phyloP scores from a whole-genome alignment of 2,329 filamentous ascomycete genomes.

The Lasiodiplodia gonubiensis region DNA sequence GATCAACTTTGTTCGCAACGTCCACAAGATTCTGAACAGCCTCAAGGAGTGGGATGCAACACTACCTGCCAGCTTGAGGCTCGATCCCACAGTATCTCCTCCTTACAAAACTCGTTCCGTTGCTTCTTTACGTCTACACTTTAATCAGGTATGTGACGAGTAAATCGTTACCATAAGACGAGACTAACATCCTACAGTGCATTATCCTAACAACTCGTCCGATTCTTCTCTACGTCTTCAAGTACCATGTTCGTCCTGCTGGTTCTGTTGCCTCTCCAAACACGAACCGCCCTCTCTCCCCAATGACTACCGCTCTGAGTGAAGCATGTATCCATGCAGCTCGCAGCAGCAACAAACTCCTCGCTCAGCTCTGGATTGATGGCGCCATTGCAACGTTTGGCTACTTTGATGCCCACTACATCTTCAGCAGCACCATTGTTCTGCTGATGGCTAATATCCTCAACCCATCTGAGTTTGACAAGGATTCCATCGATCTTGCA shows the following conservation, averaged over 20 bases:
- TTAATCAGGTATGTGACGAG: slow-evolving; percentile 26
- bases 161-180: neutral
- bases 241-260: slow-evolving; percentile 32
- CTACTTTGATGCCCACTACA: slow-evolving; percentile 40
- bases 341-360: slow-evolving; percentile 35
- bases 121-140: slow-evolving; percentile 25
- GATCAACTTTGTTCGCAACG: slow-evolving; percentile 40
- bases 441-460: slow-evolving; percentile 38
- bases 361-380: slow-evolving; percentile 37
- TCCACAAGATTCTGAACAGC: slow-evolving; percentile 48
- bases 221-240: slow-evolving; percentile 48
- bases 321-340: slow-evolving; percentile 41
- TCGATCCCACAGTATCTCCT: slow-evolving; percentile 40
- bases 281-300: slow-evolving; percentile 34
- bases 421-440: slow-evolving; percentile 36
- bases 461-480: slow-evolving; percentile 32
- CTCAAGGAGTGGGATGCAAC: slow-evolving; percentile 48
- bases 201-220: slow-evolving; percentile 48
- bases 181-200: slow-evolving; percentile 38
- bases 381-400: slow-evolving; percentile 37
- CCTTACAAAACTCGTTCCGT: slow-evolving; percentile 25
- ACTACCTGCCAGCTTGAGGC: slow-evolving; percentile 44
- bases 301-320: slow-evolving; percentile 39
- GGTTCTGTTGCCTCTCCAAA: slow-evolving; percentile 23
- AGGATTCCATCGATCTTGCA: slow-evolving; percentile 34